phyloP scores from a whole-genome alignment of 1,284 basidiomycete genomes.

The Gomphus bonarii region DNA sequence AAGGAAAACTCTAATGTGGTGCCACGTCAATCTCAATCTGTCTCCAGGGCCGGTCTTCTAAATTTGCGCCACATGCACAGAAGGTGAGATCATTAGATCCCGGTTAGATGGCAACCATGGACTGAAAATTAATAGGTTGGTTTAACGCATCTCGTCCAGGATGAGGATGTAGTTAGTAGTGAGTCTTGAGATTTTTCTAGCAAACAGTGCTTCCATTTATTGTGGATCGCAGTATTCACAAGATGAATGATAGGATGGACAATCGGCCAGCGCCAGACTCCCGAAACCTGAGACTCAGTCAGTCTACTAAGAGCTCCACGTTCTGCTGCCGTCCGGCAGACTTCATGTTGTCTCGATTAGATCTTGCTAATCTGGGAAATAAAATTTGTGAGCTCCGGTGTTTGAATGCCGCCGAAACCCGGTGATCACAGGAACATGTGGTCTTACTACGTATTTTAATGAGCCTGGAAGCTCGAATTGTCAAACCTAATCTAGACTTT shows the following conservation, averaged over 20 bases:
- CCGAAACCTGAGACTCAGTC: no score
- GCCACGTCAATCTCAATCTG: conserved; percentile 17
- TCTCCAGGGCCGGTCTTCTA: conserved; percentile 74
- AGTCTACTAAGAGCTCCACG: no score
- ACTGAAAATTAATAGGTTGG: conserved; percentile 35
- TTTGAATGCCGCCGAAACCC: no score
- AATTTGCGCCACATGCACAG: conserved; percentile 87
- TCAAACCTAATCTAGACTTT: no score
- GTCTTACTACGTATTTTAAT: no score
- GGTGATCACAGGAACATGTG: no score
- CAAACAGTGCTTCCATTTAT: background rate
- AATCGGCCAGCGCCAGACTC: background rate
- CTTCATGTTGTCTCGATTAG: no score
- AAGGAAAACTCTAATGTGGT: conserved; percentile 13
- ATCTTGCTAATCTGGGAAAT: no score
- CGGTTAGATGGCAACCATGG: background rate
- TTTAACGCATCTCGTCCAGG: conserved; percentile 76
- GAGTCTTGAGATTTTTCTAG: conserved; percentile 25
- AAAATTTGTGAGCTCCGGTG: no score
- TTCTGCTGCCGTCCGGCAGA: no score
- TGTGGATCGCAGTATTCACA: conserved; percentile 28
- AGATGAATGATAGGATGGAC: conserved; percentile 14
- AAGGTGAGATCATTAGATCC: conserved; percentile 43
- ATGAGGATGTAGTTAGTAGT: conserved; percentile 94
- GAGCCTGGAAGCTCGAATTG: no score